These are phyloP conservation scores for Microsporum canis DNA, from an alignment of 2,329 filamentous ascomycete genomes.

Conservation along the genomic window DNA sequence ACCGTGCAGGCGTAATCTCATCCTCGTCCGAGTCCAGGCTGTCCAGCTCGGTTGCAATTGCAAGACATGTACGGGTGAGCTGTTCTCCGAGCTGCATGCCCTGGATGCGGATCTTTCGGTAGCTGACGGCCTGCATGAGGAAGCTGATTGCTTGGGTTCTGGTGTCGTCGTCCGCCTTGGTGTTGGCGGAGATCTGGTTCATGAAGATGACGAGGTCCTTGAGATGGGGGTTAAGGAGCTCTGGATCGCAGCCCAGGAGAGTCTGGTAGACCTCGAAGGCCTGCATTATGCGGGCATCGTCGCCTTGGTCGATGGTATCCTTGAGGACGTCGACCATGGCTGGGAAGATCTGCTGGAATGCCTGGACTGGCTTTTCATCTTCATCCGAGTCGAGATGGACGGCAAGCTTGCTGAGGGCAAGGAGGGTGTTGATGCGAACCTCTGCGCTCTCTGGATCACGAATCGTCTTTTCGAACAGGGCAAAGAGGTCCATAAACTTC, in stretches of 20 bases:
- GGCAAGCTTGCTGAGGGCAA: slow-evolving; percentile 76
- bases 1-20: slow-evolving; percentile 72
- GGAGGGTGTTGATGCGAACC: slow-evolving; percentile 87
- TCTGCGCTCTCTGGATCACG: slow-evolving; percentile 82
- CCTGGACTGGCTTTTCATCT: slow-evolving; percentile 58
- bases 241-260: slow-evolving; percentile 77
- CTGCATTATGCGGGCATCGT: slow-evolving; percentile 81
- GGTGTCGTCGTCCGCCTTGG: slow-evolving; percentile 67
- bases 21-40: slow-evolving; percentile 59
- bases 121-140: slow-evolving; percentile 83
- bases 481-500: slow-evolving; percentile 67
- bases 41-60: slow-evolving; percentile 82
- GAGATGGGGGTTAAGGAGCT: slow-evolving; percentile 73
- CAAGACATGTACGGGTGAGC: slow-evolving; percentile 75
- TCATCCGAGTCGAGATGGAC: slow-evolving; percentile 83
- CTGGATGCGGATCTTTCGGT: slow-evolving; percentile 92
- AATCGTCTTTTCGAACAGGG: slow-evolving; percentile 76
- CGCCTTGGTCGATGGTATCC: slow-evolving; percentile 62
- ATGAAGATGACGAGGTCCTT: slow-evolving; percentile 88
- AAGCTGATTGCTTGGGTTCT: slow-evolving; percentile 85
- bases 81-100: slow-evolving; percentile 75
- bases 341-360: slow-evolving; percentile 71
- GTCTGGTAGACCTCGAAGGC: slow-evolving; percentile 97
- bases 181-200: slow-evolving; percentile 72
- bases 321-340: slow-evolving; percentile 84